These are phyloP conservation scores for Fusarium mexicanum DNA, from an alignment of 2,329 filamentous ascomycete species.

Conservation along the genomic window DNA sequence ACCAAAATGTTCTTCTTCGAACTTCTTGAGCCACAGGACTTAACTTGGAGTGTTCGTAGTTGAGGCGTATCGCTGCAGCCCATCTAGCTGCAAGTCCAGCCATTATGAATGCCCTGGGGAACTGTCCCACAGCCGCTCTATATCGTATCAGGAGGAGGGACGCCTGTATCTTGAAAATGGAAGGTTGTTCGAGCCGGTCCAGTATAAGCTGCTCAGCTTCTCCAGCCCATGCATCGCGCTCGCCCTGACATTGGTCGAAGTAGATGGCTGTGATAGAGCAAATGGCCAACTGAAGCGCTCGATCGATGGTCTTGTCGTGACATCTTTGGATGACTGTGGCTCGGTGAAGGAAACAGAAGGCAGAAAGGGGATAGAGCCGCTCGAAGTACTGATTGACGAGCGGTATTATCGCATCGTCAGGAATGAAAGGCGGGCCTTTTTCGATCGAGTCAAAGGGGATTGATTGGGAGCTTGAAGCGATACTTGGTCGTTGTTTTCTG, in stretches of 20 bases:
- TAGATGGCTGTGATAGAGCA: slow-evolving; percentile 41
- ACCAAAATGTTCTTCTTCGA: slow-evolving; percentile 41
- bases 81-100: slow-evolving; percentile 40
- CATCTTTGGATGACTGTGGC: slow-evolving; percentile 42
- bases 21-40: slow-evolving; percentile 40
- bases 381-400: slow-evolving; percentile 40
- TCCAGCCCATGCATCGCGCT: slow-evolving; percentile 35
- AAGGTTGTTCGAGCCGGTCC: slow-evolving; percentile 39
- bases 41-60: slow-evolving; percentile 41
- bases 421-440: background rate
- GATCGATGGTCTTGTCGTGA: slow-evolving; percentile 39
- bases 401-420: slow-evolving; percentile 31
- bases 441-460: background rate
- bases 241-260: slow-evolving; percentile 24
- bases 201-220: slow-evolving; percentile 40
- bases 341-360: slow-evolving; percentile 41
- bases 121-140: slow-evolving; percentile 39
- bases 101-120: slow-evolving; percentile 43
- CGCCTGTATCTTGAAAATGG: slow-evolving; percentile 43
- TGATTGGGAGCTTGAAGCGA: slow-evolving; percentile 23
- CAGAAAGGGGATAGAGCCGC: slow-evolving; percentile 36
- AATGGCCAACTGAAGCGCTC: slow-evolving; percentile 37
- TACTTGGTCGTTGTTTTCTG: slow-evolving; percentile 12
- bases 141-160: slow-evolving; percentile 42
- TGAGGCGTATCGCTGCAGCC: slow-evolving; percentile 42